These are phyloP conservation scores for Saccharomyces mikatae DNA, from an alignment of 805 yeast species.

Conservation along the genomic window DNA sequence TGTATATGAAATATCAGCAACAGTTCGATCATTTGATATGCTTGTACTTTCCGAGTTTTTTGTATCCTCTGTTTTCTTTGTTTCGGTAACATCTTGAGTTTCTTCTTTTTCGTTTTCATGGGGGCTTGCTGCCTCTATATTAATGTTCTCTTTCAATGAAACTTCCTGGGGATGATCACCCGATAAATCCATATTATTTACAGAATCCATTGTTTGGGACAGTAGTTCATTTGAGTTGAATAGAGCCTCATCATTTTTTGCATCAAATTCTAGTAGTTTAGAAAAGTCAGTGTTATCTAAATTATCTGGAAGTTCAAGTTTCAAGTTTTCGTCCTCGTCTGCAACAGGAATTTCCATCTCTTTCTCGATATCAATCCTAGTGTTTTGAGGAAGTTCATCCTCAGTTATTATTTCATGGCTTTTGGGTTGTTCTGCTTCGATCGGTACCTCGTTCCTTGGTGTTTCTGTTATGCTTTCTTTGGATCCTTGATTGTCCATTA, in stretches of 20 bases:
- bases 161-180: neutral
- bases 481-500: neutral
- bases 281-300: constrained; percentile 26
- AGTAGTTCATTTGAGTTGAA: constrained; percentile 16
- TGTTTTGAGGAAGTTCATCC: neutral
- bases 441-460: neutral
- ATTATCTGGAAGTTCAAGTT: constrained; percentile 19
- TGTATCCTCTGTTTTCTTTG: neutral
- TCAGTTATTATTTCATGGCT: neutral
- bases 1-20: neutral
- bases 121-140: neutral
- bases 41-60: neutral
- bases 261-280: constrained; percentile 27
- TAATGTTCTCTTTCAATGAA: neutral
- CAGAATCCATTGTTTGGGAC: neutral
- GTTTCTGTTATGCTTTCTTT: neutral
- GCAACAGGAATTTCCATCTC: neutral
- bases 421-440: neutral
- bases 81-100: neutral
- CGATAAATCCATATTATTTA: constrained; percentile 9
- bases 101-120: constrained; percentile 7
- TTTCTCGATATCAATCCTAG: neutral
- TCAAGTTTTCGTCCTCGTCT: constrained; percentile 11
- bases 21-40: neutral
- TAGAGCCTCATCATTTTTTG: constrained; percentile 26